Percentiles rank a stretch among this genome's conserved stretches.
Evolutionary conservation across 2,329 filamentous ascomycete species (phyloP).

Genomic region (Calonectria ilicicola): DNA sequence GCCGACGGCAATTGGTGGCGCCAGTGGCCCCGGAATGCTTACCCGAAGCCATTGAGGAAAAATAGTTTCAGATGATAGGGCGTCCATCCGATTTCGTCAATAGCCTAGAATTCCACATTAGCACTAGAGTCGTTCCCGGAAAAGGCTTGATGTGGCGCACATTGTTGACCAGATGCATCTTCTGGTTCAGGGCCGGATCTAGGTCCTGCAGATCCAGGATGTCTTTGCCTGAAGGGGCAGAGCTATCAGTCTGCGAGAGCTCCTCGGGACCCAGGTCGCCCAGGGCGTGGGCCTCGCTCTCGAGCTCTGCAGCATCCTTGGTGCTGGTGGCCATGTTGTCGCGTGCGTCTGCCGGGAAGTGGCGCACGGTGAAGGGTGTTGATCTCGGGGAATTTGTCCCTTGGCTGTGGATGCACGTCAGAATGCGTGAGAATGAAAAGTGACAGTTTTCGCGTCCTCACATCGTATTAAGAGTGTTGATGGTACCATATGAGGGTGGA

Average conservation of each 20-base stretch:
- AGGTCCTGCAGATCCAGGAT: constrained; percentile 68
- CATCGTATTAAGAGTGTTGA: constrained; percentile 4
- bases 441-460: neutral
- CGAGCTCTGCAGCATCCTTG: neutral
- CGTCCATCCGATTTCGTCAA: constrained; percentile 72
- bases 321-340: neutral
- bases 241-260: neutral
- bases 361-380: neutral
- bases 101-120: constrained; percentile 49
- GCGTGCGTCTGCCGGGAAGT: neutral
- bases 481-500: constrained; percentile 2
- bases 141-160: constrained; percentile 50
- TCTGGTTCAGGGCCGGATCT: constrained; percentile 72
- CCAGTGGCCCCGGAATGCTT: constrained; percentile 19
- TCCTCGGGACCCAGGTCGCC: constrained; percentile 6
- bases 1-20: neutral
- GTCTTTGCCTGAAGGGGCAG: constrained; percentile 49
- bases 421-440: neutral
- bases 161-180: constrained; percentile 78
- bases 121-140: neutral
- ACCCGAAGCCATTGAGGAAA: constrained; percentile 71
- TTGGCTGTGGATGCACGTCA: neutral
- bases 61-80: constrained; percentile 70
- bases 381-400: neutral
- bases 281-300: neutral